These are phyloP conservation scores for Pythium utonaiense DNA, from an alignment of 352 stramenopile species.

Conservation along the genomic window DNA sequence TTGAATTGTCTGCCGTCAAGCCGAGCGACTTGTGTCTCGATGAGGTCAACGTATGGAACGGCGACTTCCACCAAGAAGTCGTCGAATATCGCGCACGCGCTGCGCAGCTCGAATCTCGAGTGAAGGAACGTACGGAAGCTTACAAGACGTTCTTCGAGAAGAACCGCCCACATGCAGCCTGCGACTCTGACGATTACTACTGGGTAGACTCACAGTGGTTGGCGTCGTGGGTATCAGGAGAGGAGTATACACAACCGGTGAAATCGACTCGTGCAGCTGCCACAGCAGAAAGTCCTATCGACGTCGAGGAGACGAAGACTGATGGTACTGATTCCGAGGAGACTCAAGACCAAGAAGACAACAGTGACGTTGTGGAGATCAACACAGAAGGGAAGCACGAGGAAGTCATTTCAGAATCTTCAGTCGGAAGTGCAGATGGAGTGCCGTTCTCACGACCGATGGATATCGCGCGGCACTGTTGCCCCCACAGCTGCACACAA, in stretches of 20 bases:
- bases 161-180: slow-evolving; percentile 36
- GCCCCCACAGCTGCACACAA: slow-evolving; percentile 30
- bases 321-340: slow-evolving; percentile 18
- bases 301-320: slow-evolving; percentile 14
- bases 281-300: background rate
- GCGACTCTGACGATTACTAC: slow-evolving; percentile 39
- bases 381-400: slow-evolving; percentile 2
- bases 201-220: slow-evolving; percentile 75
- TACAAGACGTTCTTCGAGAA: slow-evolving; percentile 66
- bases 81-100: slow-evolving; percentile 41
- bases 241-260: slow-evolving; percentile 24
- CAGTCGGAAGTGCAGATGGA: slow-evolving; percentile 18
- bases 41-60: slow-evolving; percentile 51
- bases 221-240: slow-evolving; percentile 54
- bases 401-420: background rate
- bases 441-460: slow-evolving; percentile 59
- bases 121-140: slow-evolving; percentile 44
- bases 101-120: slow-evolving; percentile 43
- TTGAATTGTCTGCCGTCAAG: background rate
- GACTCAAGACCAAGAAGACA: background rate
- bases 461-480: slow-evolving; percentile 47
- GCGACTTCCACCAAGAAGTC: slow-evolving; percentile 46
- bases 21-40: slow-evolving; percentile 30
- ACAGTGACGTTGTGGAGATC: background rate
- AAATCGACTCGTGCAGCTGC: background rate